These are phyloP conservation scores for Taiozyma sp. DNA, from an alignment of 1,139 yeast species.

Conservation along the genomic window DNA sequence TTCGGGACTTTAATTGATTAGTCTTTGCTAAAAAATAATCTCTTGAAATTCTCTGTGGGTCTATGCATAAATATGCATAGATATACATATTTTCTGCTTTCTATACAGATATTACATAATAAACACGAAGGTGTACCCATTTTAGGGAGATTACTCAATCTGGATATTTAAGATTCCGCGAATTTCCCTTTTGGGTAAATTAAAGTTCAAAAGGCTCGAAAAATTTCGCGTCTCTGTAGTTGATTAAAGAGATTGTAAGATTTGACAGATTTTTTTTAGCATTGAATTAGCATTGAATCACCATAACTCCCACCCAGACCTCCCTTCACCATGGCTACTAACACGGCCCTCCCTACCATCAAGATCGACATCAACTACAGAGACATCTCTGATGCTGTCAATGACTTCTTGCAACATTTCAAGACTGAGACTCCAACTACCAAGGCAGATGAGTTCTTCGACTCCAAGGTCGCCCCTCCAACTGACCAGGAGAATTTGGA, in stretches of 20 bases:
- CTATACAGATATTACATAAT: not conserved
- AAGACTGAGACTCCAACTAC: conserved; percentile 35
- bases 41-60: no score
- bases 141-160: not conserved
- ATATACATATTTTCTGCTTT: no score
- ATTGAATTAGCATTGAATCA: no score
- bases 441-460: conserved; percentile 29
- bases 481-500: conserved; percentile 20
- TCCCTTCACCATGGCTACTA: conserved; percentile 12
- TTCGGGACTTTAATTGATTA: not conserved
- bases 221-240: not conserved
- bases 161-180: not conserved
- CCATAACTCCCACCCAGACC: not conserved
- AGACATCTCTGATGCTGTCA: conserved; percentile 45
- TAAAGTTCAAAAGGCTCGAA: not conserved
- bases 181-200: not conserved
- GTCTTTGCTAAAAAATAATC: no score
- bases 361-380: conserved; percentile 48
- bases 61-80: no score
- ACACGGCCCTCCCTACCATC: conserved; percentile 23
- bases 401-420: conserved; percentile 58
- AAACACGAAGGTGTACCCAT: not conserved
- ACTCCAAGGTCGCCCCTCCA: conserved; percentile 26
- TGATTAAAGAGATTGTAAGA: not conserved
- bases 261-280: not conserved